These are phyloP conservation scores for Flammula alnicola DNA, from an alignment of 1,284 basidiomycete species.

Conservation along the genomic window DNA sequence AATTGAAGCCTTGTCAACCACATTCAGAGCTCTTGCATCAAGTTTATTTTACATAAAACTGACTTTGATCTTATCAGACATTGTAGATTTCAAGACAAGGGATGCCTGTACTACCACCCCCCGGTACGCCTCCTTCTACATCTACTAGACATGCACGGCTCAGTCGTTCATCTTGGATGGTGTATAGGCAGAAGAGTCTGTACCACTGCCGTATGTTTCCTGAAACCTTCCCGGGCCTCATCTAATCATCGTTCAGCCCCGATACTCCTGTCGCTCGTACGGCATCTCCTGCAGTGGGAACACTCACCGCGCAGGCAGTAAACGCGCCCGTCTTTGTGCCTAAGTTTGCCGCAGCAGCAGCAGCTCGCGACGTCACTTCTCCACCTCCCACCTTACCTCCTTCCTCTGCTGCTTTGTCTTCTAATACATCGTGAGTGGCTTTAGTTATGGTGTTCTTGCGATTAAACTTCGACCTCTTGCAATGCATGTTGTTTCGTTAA, in stretches of 20 bases:
- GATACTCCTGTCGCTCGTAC: conserved; percentile 39
- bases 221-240: conserved; percentile 10
- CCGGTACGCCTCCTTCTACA: conserved; percentile 44
- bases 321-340: conserved; percentile 89
- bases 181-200: conserved; percentile 21
- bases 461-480: too few species aligned
- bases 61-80: conserved; percentile 48
- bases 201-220: conserved; percentile 28
- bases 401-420: too few species aligned
- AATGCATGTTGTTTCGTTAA: too few species aligned
- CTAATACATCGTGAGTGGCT: too few species aligned
- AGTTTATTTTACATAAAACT: too few species aligned
- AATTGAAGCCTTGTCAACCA: too few species aligned
- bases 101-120: conserved; percentile 84
- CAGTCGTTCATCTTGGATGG: too few species aligned
- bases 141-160: background rate
- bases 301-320: conserved; percentile 50
- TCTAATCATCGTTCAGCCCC: conserved; percentile 38
- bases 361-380: conserved; percentile 22
- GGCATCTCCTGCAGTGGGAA: conserved; percentile 42
- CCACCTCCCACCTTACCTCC: too few species aligned
- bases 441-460: too few species aligned
- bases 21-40: too few species aligned
- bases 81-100: conserved; percentile 86
- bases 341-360: conserved; percentile 45